Base-by-base conservation (phyloP, 2,329 filamentous ascomycete species). In the Neurospora sp. region DNA sequence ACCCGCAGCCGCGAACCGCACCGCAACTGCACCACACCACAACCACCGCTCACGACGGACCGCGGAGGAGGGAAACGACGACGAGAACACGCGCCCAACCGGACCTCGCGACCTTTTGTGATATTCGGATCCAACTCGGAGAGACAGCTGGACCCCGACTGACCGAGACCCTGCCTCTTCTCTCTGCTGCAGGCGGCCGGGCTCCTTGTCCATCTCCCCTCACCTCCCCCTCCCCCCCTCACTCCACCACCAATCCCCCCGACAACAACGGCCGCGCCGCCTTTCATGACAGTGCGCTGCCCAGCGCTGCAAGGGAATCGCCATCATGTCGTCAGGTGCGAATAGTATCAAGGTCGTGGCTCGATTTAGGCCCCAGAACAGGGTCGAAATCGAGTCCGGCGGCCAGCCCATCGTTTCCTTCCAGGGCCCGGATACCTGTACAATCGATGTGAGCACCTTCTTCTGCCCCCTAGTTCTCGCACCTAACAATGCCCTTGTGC, bases 311-410 rank as follows among this genome's bases (percentile, higher is more conserved):
- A 74, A 75, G 74, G 71, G 72, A 73, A 74, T 73, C 76, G 76
- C 76, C 82, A 81, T 76, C 79, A 87, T 86, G 85, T 87, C 86
- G 79, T 52, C 43, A 52, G 82, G 84, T 81, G 83, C 83, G 76
- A 88, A 89, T 79, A 89, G 85, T 78, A 90, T 91, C 85, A 90
- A 87, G 92, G 96, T 99, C 80, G 94, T 99, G 81, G 95, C 95
- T 85, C 93, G 96, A 78, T 99, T 99, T 84, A 90, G 96, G 79
- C 96, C 96, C 77, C 95, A 97, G 83, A 99, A 99, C 86, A 93
- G 93, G 84, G 83, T 96, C 81, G 96, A 99, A 85, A 86, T 96
- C 79, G 90, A 90, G 72, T 94, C 91, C 78, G 93, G 93, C 80
- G 95, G 95, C 81, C 90, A 96, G 82, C 92, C 94, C 73, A 95